Evolutionary conservation across 2,329 filamentous ascomycete species (phyloP), one percentile per base, ranked within the genome.

Genomic region (Arthroderma sp.): DNA sequence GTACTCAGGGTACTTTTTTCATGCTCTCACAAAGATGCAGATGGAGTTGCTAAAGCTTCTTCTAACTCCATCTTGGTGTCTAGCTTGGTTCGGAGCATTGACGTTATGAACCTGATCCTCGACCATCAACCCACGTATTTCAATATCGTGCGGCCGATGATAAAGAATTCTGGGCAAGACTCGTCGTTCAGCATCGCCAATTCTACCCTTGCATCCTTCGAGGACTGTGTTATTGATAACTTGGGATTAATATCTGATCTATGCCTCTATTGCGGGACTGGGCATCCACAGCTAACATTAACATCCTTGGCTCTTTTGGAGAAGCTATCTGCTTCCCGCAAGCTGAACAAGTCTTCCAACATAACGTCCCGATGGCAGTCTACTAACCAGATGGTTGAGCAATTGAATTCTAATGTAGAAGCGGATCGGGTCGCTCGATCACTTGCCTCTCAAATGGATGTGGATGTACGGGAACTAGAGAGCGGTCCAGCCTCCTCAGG

Each of bases 81-180:
- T 44, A 85, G 88, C 55, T 80, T 96, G 44, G 76, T 91, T 59
- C 82, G 85, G 55, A 86, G 83, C n/a, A 81, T 98, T 35, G 83
- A 95, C 66, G 84, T 95, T 52, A 84, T 97, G 70, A 84, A 87
- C 59, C 80, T 87, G 62, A 83, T 94, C 2, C 79, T 97, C 68
- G 87, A 91, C 61, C 80, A 95, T 17, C 93, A 98, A 67, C 81
- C 89, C 15, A 97, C 91, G 0, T 98, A 95, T 68, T 79, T 94
- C 43, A 86, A 97, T 66, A 82, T 98, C 55, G 87, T 97, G 15
- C 82, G 87, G 56, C 89, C 91, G 2, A 72, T 88, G 9, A 77
- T 95, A 63, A 88, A 86, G 67, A 77, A 79, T 35, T 81, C 88
- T 57, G 74, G 81, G 19, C 79, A 78, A 28, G 75, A 79, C 52